A percentile compares a stretch with the other conserved stretches of the same genome.
These are phyloP conservation scores for Graphiopsis chlorocephala DNA, from an alignment of 2,329 filamentous ascomycete genomes.

Conservation along the genomic window DNA sequence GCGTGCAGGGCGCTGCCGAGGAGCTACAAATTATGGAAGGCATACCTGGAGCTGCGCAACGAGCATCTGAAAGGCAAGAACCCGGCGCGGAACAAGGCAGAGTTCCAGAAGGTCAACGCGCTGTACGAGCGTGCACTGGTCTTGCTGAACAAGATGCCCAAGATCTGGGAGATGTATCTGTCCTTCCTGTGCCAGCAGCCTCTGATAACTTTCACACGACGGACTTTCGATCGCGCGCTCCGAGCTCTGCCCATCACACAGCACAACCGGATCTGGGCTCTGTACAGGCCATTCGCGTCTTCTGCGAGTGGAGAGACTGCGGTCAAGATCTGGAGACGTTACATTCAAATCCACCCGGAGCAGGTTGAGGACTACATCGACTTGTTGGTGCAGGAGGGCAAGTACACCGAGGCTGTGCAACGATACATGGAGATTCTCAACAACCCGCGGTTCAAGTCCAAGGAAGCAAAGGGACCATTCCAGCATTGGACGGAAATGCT, in stretches of 20 bases:
- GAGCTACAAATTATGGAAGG: conserved; percentile 98
- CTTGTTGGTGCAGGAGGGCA: conserved; percentile 72
- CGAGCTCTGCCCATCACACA: conserved; percentile 90
- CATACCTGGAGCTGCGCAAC: conserved; percentile 83
- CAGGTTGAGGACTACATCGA: conserved; percentile 95
- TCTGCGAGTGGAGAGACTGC: conserved; percentile 87
- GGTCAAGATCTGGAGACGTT: conserved; percentile 88
- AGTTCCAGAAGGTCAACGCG: conserved; percentile 91
- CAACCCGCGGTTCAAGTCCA: conserved; percentile 85
- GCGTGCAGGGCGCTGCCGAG: conserved; percentile 85
- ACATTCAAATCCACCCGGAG: conserved; percentile 96
- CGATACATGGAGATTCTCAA: conserved; percentile 91
- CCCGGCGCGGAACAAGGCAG: conserved; percentile 70
- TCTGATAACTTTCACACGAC: conserved; percentile 80
- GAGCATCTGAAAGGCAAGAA: conserved; percentile 69
- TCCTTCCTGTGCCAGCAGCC: conserved; percentile 87
- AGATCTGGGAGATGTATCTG: conserved; percentile 97
- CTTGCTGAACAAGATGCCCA: conserved; percentile 96
- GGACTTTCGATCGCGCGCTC: conserved; percentile 87
- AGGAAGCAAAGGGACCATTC: conserved; percentile 90
- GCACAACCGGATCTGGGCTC: conserved; percentile 90
- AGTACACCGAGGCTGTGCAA: conserved; percentile 87
- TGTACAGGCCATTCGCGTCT: conserved; percentile 87
- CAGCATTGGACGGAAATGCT: conserved; percentile 98
- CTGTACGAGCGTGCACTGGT: conserved; percentile 91